Conservation (phyloP, 2,329 filamentous ascomycete genomes). For the Ambrosiella cleistominuta region DNA sequence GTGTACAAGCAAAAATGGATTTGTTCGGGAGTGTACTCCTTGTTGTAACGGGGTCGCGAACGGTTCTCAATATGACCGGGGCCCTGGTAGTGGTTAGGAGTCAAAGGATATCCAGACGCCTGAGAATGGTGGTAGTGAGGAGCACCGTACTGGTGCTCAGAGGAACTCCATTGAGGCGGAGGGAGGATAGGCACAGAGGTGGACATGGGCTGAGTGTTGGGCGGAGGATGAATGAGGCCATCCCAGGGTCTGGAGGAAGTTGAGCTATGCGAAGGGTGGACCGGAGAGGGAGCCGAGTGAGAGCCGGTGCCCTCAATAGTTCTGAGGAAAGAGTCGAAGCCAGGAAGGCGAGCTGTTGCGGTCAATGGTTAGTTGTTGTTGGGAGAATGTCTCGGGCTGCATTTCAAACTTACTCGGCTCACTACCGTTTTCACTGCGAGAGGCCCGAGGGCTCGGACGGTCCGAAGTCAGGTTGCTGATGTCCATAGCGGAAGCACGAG, state of each 20-base stretch:
- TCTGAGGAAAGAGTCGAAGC: not conserved
- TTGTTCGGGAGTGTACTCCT: conserved; percentile 27
- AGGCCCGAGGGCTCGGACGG: not conserved
- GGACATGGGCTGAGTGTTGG: not conserved
- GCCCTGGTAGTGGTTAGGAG: not conserved
- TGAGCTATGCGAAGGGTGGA: not conserved
- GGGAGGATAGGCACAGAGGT: not conserved
- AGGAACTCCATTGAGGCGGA: not conserved
- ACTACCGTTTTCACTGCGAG: not conserved
- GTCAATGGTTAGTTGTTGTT: not conserved
- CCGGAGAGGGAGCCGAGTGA: not conserved
- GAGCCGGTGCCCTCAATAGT: not conserved
- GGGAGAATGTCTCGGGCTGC: not conserved
- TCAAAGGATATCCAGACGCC: not conserved
- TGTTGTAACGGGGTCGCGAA: conserved; percentile 18
- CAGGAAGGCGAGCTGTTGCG: not conserved
- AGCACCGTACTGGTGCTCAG: not conserved
- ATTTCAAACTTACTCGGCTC: not conserved
- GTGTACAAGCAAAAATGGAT: conserved; percentile 28
- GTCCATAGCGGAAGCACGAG: not conserved
- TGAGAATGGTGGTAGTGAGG: not conserved
- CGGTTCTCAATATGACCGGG: conserved; percentile 3
- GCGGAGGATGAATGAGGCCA: not conserved
- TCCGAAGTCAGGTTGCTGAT: not conserved
- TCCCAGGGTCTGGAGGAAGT: no score